Conservation (phyloP, 2,329 filamentous ascomycete species). For the Microcyclospora pomicola region DNA sequence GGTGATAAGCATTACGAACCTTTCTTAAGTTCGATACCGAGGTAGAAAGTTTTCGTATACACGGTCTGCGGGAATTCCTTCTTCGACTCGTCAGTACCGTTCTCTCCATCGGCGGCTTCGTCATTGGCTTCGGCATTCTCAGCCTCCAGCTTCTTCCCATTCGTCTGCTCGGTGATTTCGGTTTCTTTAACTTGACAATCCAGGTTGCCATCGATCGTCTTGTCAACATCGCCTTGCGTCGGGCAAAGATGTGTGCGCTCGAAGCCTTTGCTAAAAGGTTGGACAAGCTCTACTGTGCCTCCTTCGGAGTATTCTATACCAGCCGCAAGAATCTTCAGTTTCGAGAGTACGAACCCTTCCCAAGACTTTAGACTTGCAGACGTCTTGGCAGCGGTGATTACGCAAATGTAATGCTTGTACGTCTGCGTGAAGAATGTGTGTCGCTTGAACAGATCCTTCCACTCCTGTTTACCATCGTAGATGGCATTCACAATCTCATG, state of each 20-base stretch:
- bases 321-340: constrained; percentile 71
- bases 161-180: constrained; percentile 36
- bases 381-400: constrained; percentile 67
- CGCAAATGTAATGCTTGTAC: constrained; percentile 90
- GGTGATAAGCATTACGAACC: constrained; percentile 5
- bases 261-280: constrained; percentile 87
- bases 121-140: constrained; percentile 21
- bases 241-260: constrained; percentile 63
- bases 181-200: constrained; percentile 47
- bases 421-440: constrained; percentile 87
- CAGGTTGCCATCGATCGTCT: constrained; percentile 48
- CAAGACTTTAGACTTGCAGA: constrained; percentile 77
- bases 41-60: constrained; percentile 88
- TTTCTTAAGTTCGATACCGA: constrained; percentile 62
- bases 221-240: constrained; percentile 46
- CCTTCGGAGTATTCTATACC: constrained; percentile 68
- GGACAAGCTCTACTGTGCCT: constrained; percentile 57
- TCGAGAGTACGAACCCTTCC: constrained; percentile 88
- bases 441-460: constrained; percentile 79
- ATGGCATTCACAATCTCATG: constrained; percentile 68
- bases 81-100: constrained; percentile 19
- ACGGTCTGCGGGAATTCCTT: constrained; percentile 39
- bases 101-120: constrained; percentile 14
- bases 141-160: constrained; percentile 32
- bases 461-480: constrained; percentile 58